Evolutionary conservation across 306 rosid species (phyloP).

Genomic region (Sesbania bispinosa): DNA sequence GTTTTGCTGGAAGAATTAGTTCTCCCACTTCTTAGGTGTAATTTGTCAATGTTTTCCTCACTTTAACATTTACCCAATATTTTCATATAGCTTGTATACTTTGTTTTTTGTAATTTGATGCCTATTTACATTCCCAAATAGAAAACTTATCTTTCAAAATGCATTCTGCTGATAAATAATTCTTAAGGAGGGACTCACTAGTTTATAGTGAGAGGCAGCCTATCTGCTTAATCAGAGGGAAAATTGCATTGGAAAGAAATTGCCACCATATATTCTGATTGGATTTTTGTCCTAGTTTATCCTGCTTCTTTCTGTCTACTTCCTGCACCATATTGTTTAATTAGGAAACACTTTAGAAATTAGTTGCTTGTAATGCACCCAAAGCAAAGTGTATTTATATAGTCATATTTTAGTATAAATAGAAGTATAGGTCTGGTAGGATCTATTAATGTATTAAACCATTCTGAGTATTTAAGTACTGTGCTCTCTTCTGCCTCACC

Average conservation of each 20-base stretch:
- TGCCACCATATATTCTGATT: neutral
- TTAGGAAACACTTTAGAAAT: neutral
- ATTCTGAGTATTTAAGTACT: neutral
- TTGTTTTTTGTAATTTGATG: neutral
- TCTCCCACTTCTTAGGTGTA: neutral
- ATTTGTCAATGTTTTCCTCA: neutral
- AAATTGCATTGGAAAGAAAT: neutral
- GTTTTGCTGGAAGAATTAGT: neutral
- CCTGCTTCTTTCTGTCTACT: too few relatives aligned
- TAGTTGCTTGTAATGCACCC: neutral
- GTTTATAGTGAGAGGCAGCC: neutral
- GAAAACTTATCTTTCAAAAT: too few relatives aligned
- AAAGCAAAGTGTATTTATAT: neutral
- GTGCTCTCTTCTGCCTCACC: neutral
- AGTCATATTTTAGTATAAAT: neutral
- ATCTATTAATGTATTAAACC: neutral
- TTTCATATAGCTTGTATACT: neutral
- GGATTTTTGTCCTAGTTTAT: neutral
- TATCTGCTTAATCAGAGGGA: neutral
- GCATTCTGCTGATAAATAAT: too few relatives aligned
- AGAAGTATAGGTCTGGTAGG: neutral
- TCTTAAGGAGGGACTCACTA: neutral
- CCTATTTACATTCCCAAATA: too few relatives aligned
- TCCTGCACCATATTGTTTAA: neutral
- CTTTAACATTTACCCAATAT: neutral